These are phyloP conservation scores for Lasiosphaeriaceae sp. DNA, from an alignment of 495 filamentous ascomycete genomes.

Conservation along the genomic window DNA sequence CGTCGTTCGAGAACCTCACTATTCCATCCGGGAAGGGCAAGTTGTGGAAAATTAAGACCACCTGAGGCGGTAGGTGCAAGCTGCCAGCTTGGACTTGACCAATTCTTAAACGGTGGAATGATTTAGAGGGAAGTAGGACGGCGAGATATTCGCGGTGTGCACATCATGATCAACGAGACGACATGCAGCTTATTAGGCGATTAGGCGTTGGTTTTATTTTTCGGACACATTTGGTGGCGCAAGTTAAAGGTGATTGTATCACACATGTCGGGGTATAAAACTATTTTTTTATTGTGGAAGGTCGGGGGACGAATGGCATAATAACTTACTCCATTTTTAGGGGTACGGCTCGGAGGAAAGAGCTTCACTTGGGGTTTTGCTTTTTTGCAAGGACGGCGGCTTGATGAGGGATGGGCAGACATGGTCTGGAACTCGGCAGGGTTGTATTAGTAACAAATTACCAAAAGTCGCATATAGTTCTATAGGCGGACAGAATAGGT, in stretches of 20 bases:
- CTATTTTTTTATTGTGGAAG: neutral
- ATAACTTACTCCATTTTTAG: too few species aligned
- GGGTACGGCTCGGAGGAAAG: too few species aligned
- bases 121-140: neutral
- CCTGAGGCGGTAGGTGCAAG: neutral
- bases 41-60: slow-evolving; percentile 21
- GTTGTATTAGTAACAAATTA: too few species aligned
- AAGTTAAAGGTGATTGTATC: neutral
- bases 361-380: too few species aligned
- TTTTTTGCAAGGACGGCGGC: too few species aligned
- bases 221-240: neutral
- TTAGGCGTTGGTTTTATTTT: neutral
- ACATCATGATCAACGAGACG: neutral
- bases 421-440: too few species aligned
- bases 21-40: slow-evolving; percentile 15
- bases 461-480: too few species aligned
- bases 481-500: too few species aligned
- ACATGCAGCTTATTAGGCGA: neutral
- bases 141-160: neutral
- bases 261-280: neutral
- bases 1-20: slow-evolving; percentile 22
- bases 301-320: too few species aligned
- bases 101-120: neutral
- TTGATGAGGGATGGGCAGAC: too few species aligned
- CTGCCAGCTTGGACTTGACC: neutral